Conservation (phyloP, 1,139 yeast genomes). For the Candida dubliniensis region DNA sequence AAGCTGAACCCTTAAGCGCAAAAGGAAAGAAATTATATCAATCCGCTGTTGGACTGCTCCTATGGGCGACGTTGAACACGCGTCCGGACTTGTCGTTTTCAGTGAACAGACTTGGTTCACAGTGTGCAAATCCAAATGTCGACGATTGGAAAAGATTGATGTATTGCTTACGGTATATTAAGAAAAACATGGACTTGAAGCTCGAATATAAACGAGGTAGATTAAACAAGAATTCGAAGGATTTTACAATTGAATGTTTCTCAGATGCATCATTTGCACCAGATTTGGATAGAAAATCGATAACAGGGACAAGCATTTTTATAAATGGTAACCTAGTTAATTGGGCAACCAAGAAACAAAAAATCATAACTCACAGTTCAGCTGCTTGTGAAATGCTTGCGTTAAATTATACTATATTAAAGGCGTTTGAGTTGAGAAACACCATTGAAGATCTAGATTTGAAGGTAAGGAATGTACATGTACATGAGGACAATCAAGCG, state of each 20-base stretch:
- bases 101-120: not conserved
- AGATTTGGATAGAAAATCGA: conserved; percentile 1
- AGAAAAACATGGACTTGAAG: not conserved
- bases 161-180: conserved; percentile 1
- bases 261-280: conserved; percentile 5
- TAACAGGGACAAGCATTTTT: conserved; percentile 3
- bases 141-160: not conserved
- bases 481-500: conserved; percentile 2
- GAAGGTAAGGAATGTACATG: not conserved
- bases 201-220: not conserved
- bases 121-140: not conserved
- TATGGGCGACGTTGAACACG: conserved; percentile 4
- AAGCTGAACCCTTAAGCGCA: not conserved
- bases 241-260: conserved; percentile 1
- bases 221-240: no score
- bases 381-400: conserved; percentile 1
- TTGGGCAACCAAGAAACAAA: conserved; percentile 6
- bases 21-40: conserved; percentile 2
- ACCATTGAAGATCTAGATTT: not conserved
- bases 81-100: conserved; percentile 4
- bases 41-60: conserved; percentile 1
- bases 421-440: not conserved
- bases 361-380: not conserved
- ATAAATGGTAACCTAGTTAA: conserved; percentile 2
- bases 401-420: not conserved